Evolutionary conservation across 2,329 filamentous ascomycete species (phyloP).

Genomic region (Ophiostoma australiae): DNA sequence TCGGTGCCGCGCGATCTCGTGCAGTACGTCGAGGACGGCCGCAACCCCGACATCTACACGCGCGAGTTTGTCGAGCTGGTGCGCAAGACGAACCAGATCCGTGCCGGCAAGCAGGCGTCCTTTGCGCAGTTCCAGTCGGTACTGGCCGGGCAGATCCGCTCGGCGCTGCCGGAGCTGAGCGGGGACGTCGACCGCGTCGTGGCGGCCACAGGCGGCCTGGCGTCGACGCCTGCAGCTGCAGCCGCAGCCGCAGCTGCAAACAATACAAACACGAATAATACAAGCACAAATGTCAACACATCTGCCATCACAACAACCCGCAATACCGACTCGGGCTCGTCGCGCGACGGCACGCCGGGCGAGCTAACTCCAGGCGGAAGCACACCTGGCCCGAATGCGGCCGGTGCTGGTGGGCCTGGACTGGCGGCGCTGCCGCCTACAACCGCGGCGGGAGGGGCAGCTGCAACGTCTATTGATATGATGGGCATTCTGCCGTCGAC

Average conservation of each 20-base stretch:
- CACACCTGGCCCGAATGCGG: slow-evolving; percentile 13
- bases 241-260: background rate
- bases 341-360: slow-evolving; percentile 8
- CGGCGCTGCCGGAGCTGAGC: slow-evolving; percentile 55
- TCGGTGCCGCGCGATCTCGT: slow-evolving; percentile 58
- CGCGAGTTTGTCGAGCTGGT: slow-evolving; percentile 68
- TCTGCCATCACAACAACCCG: background rate
- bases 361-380: background rate
- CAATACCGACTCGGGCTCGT: slow-evolving; percentile 14
- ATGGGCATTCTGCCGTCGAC: slow-evolving; percentile 26
- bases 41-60: slow-evolving; percentile 70
- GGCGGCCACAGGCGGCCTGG: slow-evolving; percentile 37
- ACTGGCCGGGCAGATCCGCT: slow-evolving; percentile 53
- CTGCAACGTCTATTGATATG: slow-evolving; percentile 22
- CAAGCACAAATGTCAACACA: background rate
- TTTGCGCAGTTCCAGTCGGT: slow-evolving; percentile 59
- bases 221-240: background rate
- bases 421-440: background rate
- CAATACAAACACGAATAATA: background rate
- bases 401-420: background rate
- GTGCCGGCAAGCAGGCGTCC: slow-evolving; percentile 59
- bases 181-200: slow-evolving; percentile 50
- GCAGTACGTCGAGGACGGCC: slow-evolving; percentile 64
- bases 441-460: background rate
- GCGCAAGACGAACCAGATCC: slow-evolving; percentile 59